Percentiles rank a stretch among this genome's conserved stretches.
Evolutionary conservation across 495 filamentous ascomycete genomes (phyloP).

Genomic region (Penicillium soppii): DNA sequence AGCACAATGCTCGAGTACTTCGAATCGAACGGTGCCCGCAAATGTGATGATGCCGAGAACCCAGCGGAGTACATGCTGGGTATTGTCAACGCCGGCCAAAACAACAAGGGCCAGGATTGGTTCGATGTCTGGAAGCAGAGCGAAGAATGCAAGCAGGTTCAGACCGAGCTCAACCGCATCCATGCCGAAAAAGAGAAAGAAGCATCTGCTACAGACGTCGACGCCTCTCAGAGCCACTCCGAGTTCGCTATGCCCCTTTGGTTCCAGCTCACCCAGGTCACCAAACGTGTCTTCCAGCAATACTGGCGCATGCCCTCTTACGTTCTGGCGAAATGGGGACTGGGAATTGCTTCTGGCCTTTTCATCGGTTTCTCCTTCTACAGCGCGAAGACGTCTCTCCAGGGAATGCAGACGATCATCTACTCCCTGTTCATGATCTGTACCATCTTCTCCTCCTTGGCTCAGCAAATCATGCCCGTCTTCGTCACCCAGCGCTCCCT

Average conservation of each 20-base stretch:
- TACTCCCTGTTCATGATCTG: constrained; percentile 64
- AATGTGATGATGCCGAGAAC: constrained; percentile 67
- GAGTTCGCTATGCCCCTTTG: constrained; percentile 52
- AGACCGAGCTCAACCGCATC: constrained; percentile 64
- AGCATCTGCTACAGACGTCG: constrained; percentile 29
- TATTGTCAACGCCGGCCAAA: constrained; percentile 50
- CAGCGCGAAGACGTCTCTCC: constrained; percentile 38
- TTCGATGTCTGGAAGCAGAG: constrained; percentile 69
- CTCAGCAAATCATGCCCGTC: constrained; percentile 59
- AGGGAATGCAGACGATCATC: constrained; percentile 52
- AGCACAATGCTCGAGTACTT: constrained; percentile 71
- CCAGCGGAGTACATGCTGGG: constrained; percentile 93
- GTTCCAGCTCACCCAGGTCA: constrained; percentile 47
- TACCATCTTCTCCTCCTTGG: constrained; percentile 52
- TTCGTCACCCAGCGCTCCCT: constrained; percentile 63
- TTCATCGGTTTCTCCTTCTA: constrained; percentile 65
- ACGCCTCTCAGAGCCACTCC: constrained; percentile 9
- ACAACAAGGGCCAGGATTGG: constrained; percentile 62
- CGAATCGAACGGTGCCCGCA: constrained; percentile 64
- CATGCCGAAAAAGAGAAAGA: constrained; percentile 51
- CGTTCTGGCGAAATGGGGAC: constrained; percentile 30
- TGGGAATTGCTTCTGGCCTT: constrained; percentile 48
- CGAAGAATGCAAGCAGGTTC: constrained; percentile 61
- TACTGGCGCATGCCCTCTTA: constrained; percentile 57
- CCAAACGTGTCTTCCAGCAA: constrained; percentile 44